phyloP scores from a whole-genome alignment of 768 basidiomycete species.

The Kwoniella sp. region DNA sequence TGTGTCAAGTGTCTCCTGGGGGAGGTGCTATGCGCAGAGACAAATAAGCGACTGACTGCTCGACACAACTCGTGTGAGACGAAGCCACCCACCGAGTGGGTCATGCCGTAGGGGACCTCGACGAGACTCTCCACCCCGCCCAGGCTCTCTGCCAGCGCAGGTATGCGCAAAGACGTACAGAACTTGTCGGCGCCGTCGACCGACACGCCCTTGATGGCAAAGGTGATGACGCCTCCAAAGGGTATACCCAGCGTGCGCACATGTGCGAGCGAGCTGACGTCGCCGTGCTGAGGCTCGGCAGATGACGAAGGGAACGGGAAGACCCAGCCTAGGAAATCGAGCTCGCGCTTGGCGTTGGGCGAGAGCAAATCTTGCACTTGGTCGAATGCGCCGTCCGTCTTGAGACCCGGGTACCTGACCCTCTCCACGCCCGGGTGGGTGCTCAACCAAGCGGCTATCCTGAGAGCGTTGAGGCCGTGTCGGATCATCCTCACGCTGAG shows the following conservation, averaged over 20 bases:
- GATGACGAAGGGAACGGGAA: conserved; percentile 31
- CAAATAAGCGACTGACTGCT: not conserved
- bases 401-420: conserved; percentile 82
- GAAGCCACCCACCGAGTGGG: conserved; percentile 58
- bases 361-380: conserved; percentile 61
- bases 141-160: conserved; percentile 78
- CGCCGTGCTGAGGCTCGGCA: conserved; percentile 13
- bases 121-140: conserved; percentile 90
- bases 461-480: conserved; percentile 77
- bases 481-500: conserved; percentile 80
- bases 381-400: conserved; percentile 62
- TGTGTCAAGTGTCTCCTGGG: conserved; percentile 32
- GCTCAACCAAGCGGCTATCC: conserved; percentile 62
- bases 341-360: conserved; percentile 65
- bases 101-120: conserved; percentile 84
- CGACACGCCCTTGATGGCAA: conserved; percentile 57
- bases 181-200: conserved; percentile 61
- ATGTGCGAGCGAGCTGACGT: conserved; percentile 22
- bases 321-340: conserved; percentile 52
- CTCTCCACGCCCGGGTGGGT: conserved; percentile 61
- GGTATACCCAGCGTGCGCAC: conserved; percentile 61
- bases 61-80: not conserved
- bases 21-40: conserved; percentile 21
- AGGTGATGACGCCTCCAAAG: conserved; percentile 83
- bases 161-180: conserved; percentile 62